These are phyloP conservation scores for Aspergillus ochraceoroseus DNA, from an alignment of 2,329 filamentous ascomycete species.

Conservation along the genomic window DNA sequence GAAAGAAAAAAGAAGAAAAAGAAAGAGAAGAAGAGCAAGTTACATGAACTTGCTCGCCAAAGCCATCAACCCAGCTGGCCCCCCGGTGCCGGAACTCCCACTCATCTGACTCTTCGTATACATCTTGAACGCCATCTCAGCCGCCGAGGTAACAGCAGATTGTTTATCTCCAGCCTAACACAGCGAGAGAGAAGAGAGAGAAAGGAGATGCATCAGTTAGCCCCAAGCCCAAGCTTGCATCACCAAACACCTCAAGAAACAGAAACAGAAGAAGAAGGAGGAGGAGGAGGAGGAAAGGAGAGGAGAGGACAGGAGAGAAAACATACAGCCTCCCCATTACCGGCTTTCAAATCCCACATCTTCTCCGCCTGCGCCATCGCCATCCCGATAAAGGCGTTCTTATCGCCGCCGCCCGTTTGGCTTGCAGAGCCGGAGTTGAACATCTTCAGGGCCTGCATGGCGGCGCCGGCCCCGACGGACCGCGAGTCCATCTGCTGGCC, in stretches of 20 bases:
- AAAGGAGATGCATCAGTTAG: too few species aligned
- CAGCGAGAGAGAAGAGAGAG: too few species aligned
- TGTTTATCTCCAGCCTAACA: slow-evolving; percentile 64
- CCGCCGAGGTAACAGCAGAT: slow-evolving; percentile 70
- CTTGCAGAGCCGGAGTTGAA: slow-evolving; percentile 56
- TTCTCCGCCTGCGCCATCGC: slow-evolving; percentile 86
- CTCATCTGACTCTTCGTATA: slow-evolving; percentile 72
- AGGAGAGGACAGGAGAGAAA: too few species aligned
- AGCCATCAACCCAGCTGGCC: slow-evolving; percentile 51
- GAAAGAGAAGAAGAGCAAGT: too few species aligned
- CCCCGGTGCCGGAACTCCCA: slow-evolving; percentile 45
- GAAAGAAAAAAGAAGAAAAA: too few species aligned
- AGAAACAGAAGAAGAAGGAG: slow-evolving; percentile 3
- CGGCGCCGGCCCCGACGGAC: slow-evolving; percentile 43
- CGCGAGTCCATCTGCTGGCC: slow-evolving; percentile 41
- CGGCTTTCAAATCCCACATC: slow-evolving; percentile 60
- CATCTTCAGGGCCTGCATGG: slow-evolving; percentile 64
- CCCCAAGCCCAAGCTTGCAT: too few species aligned
- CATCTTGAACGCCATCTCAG: slow-evolving; percentile 84
- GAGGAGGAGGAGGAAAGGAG: slow-evolving; percentile 4
- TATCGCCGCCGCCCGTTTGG: slow-evolving; percentile 46
- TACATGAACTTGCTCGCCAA: slow-evolving; percentile 60
- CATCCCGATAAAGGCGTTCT: slow-evolving; percentile 76
- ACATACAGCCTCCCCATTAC: slow-evolving; percentile 52
- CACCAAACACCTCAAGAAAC: slow-evolving; percentile 9